Percentiles rank a stretch among this genome's conserved stretches.
These are phyloP conservation scores for Penicillium simplicissimum DNA, from an alignment of 495 filamentous ascomycete genomes.

Conservation along the genomic window DNA sequence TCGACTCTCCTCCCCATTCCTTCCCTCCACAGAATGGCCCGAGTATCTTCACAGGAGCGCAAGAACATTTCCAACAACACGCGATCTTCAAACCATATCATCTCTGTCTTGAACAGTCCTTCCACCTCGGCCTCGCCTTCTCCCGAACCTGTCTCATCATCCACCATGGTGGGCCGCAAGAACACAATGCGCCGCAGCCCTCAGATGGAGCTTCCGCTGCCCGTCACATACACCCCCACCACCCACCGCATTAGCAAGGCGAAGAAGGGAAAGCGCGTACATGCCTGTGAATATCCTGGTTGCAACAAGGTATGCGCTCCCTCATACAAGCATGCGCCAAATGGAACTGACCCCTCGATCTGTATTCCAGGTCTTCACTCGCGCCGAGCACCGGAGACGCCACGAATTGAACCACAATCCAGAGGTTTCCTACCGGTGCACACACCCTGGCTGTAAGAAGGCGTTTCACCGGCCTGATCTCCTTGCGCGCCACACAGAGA, in stretches of 20 bases:
- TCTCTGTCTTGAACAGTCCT: constrained; percentile 16
- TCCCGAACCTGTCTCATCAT: constrained; percentile 12
- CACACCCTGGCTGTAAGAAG: constrained; percentile 68
- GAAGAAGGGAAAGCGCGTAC: constrained; percentile 80
- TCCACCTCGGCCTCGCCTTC: constrained; percentile 18
- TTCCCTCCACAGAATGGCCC: constrained; percentile 17
- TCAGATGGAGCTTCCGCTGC: constrained; percentile 26
- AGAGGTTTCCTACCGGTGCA: constrained; percentile 66
- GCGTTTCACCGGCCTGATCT: constrained; percentile 81
- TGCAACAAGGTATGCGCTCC: constrained; percentile 61
- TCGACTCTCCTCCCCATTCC: neutral
- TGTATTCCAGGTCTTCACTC: constrained; percentile 65
- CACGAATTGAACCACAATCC: constrained; percentile 85
- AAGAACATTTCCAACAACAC: constrained; percentile 7
- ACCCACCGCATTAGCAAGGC: constrained; percentile 79
- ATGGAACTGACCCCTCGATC: constrained; percentile 17
- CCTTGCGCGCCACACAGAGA: constrained; percentile 74
- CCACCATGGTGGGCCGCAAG: constrained; percentile 27
- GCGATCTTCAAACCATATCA: constrained; percentile 10
- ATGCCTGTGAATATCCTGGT: constrained; percentile 62
- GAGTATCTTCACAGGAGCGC: constrained; percentile 15
- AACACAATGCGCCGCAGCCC: constrained; percentile 22
- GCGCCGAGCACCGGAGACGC: constrained; percentile 81
- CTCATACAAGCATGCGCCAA: neutral
- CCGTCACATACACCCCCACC: constrained; percentile 59